Evolutionary conservation across 495 filamentous ascomycete genomes (phyloP).

Genomic region (Hyaloscypha variabilis): DNA sequence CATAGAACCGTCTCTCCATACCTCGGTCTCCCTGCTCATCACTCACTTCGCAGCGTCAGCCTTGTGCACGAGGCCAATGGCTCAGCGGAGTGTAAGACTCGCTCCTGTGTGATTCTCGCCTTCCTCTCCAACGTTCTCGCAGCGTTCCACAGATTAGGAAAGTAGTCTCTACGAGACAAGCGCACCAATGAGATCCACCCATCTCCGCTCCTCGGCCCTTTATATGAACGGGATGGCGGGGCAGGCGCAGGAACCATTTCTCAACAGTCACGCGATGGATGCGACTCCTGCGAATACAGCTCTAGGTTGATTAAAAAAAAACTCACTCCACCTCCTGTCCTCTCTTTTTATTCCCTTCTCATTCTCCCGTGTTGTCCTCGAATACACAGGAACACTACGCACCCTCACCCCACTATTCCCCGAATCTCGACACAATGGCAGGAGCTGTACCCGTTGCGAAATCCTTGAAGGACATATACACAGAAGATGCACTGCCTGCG

Average conservation of each 20-base stretch:
- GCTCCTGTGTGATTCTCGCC: background rate
- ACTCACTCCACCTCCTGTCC: background rate
- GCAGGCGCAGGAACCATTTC: constrained; percentile 9
- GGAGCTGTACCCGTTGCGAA: constrained; percentile 58
- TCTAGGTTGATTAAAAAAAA: background rate
- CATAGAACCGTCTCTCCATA: background rate
- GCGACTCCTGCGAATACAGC: background rate
- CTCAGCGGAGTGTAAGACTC: background rate
- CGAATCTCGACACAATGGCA: constrained; percentile 46
- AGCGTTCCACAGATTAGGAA: background rate
- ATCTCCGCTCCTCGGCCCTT: constrained; percentile 6
- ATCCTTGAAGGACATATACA: constrained; percentile 70
- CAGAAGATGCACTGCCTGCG: constrained; percentile 54
- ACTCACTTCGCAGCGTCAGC: constrained; percentile 2
- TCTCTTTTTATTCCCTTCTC: background rate
- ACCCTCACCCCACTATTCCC: constrained; percentile 13
- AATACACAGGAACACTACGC: background rate
- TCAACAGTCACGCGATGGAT: constrained; percentile 14
- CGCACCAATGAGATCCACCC: constrained; percentile 19
- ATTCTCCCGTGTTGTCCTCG: background rate
- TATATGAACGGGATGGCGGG: constrained; percentile 11
- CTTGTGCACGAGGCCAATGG: constrained; percentile 8
- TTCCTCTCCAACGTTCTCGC: background rate
- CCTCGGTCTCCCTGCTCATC: background rate
- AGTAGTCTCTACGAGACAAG: background rate